Conservation (phyloP, 495 filamentous ascomycete genomes). For the Antarctomyces pellizariae region DNA sequence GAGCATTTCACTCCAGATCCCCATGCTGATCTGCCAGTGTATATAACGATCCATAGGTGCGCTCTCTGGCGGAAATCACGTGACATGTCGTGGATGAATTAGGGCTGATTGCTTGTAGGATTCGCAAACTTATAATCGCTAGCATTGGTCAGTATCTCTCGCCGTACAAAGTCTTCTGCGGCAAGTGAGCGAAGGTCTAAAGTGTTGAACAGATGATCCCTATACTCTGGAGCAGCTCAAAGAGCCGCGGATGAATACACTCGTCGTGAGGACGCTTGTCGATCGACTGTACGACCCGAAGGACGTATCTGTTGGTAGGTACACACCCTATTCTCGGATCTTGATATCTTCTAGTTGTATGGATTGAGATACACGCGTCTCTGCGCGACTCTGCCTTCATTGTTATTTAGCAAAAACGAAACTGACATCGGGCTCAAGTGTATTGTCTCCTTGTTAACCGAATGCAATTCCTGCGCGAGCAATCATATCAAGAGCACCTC, state of each 20-base stretch:
- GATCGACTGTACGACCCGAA: constrained; percentile 43
- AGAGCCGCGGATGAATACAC: constrained; percentile 45
- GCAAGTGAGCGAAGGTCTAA: constrained; percentile 1
- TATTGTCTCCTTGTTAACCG: constrained; percentile 55
- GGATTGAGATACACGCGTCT: background rate
- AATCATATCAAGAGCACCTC: constrained; percentile 37
- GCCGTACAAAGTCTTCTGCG: background rate
- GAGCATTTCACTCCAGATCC: too few relatives aligned
- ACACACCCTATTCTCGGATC: background rate
- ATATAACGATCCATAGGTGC: constrained; percentile 23
- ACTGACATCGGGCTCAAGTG: constrained; percentile 15
- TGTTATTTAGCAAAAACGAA: constrained; percentile 1
- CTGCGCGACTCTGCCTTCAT: background rate
- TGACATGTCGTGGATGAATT: background rate
- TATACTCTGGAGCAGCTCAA: constrained; percentile 43
- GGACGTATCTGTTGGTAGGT: constrained; percentile 38
- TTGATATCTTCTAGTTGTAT: background rate
- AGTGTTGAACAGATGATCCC: constrained; percentile 24
- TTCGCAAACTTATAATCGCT: constrained; percentile 15
- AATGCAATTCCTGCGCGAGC: constrained; percentile 41
- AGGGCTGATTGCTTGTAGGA: constrained; percentile 1
- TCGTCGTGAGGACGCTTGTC: constrained; percentile 42
- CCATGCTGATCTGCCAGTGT: constrained; percentile 16
- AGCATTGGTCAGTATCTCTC: constrained; percentile 12
- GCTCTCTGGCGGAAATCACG: background rate